Evolutionary conservation across 768 basidiomycete species (phyloP).

Genomic region (Pleurotus djamor): DNA sequence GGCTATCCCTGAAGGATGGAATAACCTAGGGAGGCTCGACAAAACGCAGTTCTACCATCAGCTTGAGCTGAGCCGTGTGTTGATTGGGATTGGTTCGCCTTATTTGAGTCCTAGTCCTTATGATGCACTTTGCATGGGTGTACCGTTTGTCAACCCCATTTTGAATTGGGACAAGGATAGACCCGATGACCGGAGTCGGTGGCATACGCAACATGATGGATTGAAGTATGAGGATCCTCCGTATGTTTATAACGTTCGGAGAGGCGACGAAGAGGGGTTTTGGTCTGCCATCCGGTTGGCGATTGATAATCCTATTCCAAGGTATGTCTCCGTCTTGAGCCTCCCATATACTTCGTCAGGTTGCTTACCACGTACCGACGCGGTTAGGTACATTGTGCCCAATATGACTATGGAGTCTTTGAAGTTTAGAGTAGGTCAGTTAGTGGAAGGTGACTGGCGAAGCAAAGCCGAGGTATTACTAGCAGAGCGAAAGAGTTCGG

Average conservation of each 20-base stretch:
- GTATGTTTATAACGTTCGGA: too few species aligned
- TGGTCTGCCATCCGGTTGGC: too few species aligned
- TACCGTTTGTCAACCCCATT: slow-evolving; percentile 35
- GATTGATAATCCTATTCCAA: slow-evolving; percentile 5
- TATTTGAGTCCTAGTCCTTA: slow-evolving; percentile 21
- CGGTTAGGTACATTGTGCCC: slow-evolving; percentile 21
- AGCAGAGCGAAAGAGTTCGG: not conserved
- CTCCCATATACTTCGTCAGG: too few species aligned
- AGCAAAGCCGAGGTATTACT: slow-evolving; percentile 14
- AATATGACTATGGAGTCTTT: slow-evolving; percentile 26
- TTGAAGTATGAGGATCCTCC: slow-evolving; percentile 17
- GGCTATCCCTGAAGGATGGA: not conserved
- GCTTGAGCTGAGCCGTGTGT: slow-evolving; percentile 21
- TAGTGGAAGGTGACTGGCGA: slow-evolving; percentile 30
- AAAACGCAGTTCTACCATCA: slow-evolving; percentile 16
- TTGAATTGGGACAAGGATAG: slow-evolving; percentile 21
- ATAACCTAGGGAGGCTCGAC: slow-evolving; percentile 18
- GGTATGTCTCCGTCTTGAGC: too few species aligned
- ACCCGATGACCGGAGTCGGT: slow-evolving; percentile 21
- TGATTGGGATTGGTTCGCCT: slow-evolving; percentile 25
- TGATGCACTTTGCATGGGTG: slow-evolving; percentile 30
- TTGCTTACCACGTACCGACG: too few species aligned
- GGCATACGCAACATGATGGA: slow-evolving; percentile 28
- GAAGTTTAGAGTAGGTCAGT: slow-evolving; percentile 16
- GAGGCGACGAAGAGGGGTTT: too few species aligned